phyloP scores from a whole-genome alignment of 2,329 filamentous ascomycete genomes.

The Plenodomus biglobosus region DNA sequence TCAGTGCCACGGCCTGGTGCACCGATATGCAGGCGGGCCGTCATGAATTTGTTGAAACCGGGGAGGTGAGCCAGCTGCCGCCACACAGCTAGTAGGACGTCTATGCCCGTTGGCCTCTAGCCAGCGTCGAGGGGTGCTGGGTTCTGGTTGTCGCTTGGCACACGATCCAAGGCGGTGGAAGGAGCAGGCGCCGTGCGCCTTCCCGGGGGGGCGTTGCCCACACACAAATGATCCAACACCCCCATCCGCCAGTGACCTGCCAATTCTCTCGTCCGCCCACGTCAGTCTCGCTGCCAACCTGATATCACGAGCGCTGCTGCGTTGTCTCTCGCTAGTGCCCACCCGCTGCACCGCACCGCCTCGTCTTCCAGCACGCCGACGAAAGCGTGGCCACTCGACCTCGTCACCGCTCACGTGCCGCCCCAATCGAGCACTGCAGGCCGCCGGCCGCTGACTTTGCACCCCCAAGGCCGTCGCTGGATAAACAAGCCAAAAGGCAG shows the following conservation, averaged over 20 bases:
- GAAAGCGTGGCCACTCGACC: constrained; percentile 26
- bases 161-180: constrained; percentile 17
- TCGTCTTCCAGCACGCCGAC: constrained; percentile 6
- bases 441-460: constrained; percentile 30
- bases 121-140: constrained; percentile 10
- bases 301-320: constrained; percentile 15
- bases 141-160: constrained; percentile 25
- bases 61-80: constrained; percentile 20
- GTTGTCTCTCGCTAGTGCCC: constrained; percentile 13
- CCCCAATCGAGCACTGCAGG: constrained; percentile 29
- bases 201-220: constrained; percentile 20
- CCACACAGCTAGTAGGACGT: constrained; percentile 9
- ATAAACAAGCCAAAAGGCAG: constrained; percentile 33
- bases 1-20: constrained; percentile 19
- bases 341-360: constrained; percentile 1
- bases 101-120: constrained; percentile 11
- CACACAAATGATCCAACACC: constrained; percentile 29
- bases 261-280: constrained; percentile 23
- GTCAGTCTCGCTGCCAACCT: constrained; percentile 23
- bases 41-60: constrained; percentile 24
- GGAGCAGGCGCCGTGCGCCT: constrained; percentile 20
- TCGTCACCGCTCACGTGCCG: constrained; percentile 36
- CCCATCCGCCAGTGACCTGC: constrained; percentile 25
- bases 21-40: constrained; percentile 17
- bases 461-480: constrained; percentile 20